These are phyloP conservation scores for Malus fusca DNA, from an alignment of 306 rosid genomes.

Conservation along the genomic window DNA sequence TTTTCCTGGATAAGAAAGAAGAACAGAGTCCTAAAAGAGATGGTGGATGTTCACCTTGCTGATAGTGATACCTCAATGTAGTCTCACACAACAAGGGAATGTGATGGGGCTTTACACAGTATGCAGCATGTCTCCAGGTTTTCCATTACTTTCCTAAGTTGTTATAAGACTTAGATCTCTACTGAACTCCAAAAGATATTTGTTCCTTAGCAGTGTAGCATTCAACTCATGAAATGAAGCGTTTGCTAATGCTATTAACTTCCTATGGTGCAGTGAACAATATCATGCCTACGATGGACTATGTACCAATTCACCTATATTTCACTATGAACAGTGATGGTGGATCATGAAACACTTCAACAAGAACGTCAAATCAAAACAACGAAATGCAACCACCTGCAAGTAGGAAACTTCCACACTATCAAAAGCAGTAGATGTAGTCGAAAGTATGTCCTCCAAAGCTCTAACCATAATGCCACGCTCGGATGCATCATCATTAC, in stretches of 20 bases:
- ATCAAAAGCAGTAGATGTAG: conserved; percentile 37
- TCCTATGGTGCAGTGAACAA: not conserved
- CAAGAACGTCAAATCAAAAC: not conserved
- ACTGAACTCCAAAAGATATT: not conserved
- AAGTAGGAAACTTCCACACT: conserved; percentile 53
- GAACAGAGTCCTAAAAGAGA: not conserved
- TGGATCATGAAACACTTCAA: not conserved
- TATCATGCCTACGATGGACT: not conserved
- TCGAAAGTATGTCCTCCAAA: conserved; percentile 48
- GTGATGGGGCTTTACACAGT: not conserved
- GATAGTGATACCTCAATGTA: not conserved
- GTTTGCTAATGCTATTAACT: not conserved
- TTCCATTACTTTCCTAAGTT: not conserved
- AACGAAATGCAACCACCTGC: conserved; percentile 39
- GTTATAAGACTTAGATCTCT: not conserved
- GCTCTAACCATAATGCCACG: conserved; percentile 70
- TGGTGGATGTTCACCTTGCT: not conserved
- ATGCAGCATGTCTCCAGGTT: not conserved
- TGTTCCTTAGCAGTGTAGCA: not conserved
- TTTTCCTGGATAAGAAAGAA: not conserved
- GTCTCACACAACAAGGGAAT: not conserved
- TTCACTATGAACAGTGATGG: not conserved
- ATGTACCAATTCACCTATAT: not conserved
- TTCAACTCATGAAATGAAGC: not conserved
- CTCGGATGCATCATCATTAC: conserved; percentile 49